Conservation (phyloP, 352 stramenopile species). For the Globisporangium spiculum region DNA sequence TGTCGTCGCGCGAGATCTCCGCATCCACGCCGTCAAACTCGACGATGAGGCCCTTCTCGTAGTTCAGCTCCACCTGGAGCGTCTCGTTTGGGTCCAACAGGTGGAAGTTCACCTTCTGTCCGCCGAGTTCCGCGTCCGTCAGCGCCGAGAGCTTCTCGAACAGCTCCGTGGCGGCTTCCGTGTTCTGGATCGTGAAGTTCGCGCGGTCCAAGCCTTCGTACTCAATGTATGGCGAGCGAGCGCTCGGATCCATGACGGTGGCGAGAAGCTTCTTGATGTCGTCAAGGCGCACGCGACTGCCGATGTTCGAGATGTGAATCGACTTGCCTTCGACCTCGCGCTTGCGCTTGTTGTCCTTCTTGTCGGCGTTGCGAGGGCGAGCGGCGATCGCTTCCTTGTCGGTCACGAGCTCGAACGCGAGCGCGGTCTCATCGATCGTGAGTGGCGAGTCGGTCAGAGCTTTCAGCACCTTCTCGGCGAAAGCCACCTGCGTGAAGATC, state of each 20-base stretch:
- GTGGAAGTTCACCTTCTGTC: conserved; percentile 76
- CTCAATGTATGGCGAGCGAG: conserved; percentile 71
- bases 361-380: conserved; percentile 55
- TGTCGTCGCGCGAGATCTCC: conserved; percentile 80
- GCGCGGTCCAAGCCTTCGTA: conserved; percentile 77
- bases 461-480: conserved; percentile 63
- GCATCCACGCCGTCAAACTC: conserved; percentile 73
- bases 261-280: conserved; percentile 85
- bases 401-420: conserved; percentile 76
- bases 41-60: conserved; percentile 86
- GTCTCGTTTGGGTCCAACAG: conserved; percentile 65
- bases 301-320: conserved; percentile 84
- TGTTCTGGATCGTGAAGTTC: conserved; percentile 61
- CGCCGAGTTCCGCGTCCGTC: conserved; percentile 52
- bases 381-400: conserved; percentile 68
- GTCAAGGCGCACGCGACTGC: conserved; percentile 59
- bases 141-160: conserved; percentile 78
- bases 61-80: conserved; percentile 75
- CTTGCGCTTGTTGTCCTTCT: conserved; percentile 75
- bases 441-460: conserved; percentile 37
- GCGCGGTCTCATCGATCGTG: conserved; percentile 55
- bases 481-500: conserved; percentile 68
- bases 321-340: conserved; percentile 63
- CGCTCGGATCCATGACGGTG: conserved; percentile 39
- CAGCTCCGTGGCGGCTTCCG: conserved; percentile 39